Evolutionary conservation across 1,284 basidiomycete genomes (phyloP).

Genomic region (Sanghuangporus baumii): DNA sequence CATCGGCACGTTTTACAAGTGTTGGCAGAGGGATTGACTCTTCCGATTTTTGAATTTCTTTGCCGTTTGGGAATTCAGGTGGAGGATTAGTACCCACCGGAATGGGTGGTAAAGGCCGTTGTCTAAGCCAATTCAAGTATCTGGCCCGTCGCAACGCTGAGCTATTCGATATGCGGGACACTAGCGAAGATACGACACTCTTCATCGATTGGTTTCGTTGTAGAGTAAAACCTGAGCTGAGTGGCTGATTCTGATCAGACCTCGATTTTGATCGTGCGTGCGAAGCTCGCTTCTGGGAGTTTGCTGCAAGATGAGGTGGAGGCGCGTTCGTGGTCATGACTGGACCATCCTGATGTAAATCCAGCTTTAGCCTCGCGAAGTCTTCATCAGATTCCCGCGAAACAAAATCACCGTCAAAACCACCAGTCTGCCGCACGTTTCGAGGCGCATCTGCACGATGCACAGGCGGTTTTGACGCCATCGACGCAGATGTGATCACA

Average conservation of each 20-base stretch:
- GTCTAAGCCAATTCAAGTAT: conserved; percentile 33
- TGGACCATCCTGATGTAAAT: not conserved
- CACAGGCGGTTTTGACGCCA: conserved; percentile 12
- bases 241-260: conserved; percentile 17
- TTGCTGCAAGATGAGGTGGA: conserved; percentile 27
- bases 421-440: conserved; percentile 2
- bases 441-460: conserved; percentile 16
- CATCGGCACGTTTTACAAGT: conserved; percentile 46
- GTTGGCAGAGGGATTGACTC: conserved; percentile 43
- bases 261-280: not conserved
- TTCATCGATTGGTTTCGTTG: conserved; percentile 35
- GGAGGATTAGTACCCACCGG: conserved; percentile 37
- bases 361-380: not conserved
- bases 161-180: conserved; percentile 38
- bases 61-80: conserved; percentile 30
- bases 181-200: conserved; percentile 43
- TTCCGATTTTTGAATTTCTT: conserved; percentile 38
- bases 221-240: conserved; percentile 30
- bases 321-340: conserved; percentile 20
- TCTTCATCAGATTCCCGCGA: conserved; percentile 14
- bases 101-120: conserved; percentile 50
- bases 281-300: conserved; percentile 4
- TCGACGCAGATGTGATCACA: conserved; percentile 5
- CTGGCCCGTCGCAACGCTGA: conserved; percentile 8
- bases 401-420: not conserved